Evolutionary conservation across 106 monocot genomes (phyloP).

Genomic region (Phalaenopsis equestris): DNA sequence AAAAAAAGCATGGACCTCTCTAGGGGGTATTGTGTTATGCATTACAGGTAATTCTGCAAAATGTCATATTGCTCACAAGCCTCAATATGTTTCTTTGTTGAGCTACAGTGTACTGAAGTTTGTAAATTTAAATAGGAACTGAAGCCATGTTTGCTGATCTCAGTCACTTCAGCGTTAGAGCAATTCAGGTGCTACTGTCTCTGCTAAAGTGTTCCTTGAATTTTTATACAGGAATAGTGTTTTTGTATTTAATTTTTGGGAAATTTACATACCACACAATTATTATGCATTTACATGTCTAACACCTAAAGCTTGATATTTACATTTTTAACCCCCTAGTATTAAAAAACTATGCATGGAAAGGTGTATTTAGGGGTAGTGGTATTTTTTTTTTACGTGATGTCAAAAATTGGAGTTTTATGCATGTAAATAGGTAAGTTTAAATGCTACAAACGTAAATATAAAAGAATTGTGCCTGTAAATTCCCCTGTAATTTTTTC

Average conservation of each 20-base stretch:
- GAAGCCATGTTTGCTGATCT: conserved; percentile 89
- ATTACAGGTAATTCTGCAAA: conserved; percentile 44
- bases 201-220: not conserved
- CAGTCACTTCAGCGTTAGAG: conserved; percentile 57
- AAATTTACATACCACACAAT: too few species aligned
- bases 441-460: too few species aligned
- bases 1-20: conserved; percentile 62
- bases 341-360: too few species aligned
- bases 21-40: conserved; percentile 66
- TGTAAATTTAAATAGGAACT: conserved; percentile 38
- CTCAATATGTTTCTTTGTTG: not conserved
- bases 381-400: too few species aligned
- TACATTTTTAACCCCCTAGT: too few species aligned
- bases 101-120: not conserved
- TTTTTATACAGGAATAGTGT: not conserved
- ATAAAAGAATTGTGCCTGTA: too few species aligned
- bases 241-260: not conserved
- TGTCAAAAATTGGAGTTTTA: too few species aligned
- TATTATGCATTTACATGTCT: too few species aligned
- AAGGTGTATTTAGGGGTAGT: too few species aligned
- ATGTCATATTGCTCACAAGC: not conserved
- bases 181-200: conserved; percentile 42
- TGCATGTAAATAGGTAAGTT: too few species aligned
- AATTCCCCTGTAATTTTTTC: not conserved
- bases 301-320: too few species aligned